Percentiles rank a stretch among this genome's conserved stretches.
Evolutionary conservation across 2,329 filamentous ascomycete genomes (phyloP).

Genomic region (Diaporthe amygdali): DNA sequence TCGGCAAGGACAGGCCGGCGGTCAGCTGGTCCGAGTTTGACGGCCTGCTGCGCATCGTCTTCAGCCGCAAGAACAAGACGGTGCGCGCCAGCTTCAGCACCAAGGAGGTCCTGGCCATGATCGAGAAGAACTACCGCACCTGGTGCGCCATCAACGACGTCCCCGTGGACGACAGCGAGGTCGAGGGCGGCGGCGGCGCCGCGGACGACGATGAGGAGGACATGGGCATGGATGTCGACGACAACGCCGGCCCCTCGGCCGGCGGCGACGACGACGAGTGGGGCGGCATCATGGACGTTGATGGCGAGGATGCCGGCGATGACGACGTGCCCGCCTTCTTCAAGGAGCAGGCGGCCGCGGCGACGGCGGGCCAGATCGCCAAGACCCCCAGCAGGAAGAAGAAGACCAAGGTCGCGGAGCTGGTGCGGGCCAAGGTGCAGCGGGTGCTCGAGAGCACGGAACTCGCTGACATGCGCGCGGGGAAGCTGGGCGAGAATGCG

Average conservation of each 20-base stretch:
- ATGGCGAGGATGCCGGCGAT: conserved; percentile 61
- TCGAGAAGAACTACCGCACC: conserved; percentile 87
- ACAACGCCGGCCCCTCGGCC: conserved; percentile 45
- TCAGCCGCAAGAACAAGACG: conserved; percentile 88
- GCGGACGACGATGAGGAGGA: conserved; percentile 36
- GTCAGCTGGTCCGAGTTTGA: conserved; percentile 97
- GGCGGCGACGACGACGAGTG: conserved; percentile 51
- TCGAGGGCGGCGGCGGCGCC: conserved; percentile 50
- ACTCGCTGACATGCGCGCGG: conserved; percentile 79
- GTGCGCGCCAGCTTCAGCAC: conserved; percentile 83
- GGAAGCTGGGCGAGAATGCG: conserved; percentile 91
- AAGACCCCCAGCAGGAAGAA: conserved; percentile 74
- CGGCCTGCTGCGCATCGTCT: conserved; percentile 81
- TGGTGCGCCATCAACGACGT: conserved; percentile 90
- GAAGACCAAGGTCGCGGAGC: conserved; percentile 78
- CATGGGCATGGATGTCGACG: conserved; percentile 41
- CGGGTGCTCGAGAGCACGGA: conserved; percentile 84
- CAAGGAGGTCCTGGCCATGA: conserved; percentile 78
- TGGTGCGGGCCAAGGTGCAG: conserved; percentile 86
- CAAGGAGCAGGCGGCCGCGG: conserved; percentile 61
- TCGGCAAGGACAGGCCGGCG: conserved; percentile 75
- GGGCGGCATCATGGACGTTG: conserved; percentile 55
- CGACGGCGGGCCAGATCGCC: conserved; percentile 40
- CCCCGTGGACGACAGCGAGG: conserved; percentile 70
- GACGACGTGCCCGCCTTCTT: conserved; percentile 87